A percentile compares a stretch with the other conserved stretches of the same genome.
Evolutionary conservation across 1,284 basidiomycete genomes (phyloP).

Genomic region (Pseudozyma pruni): DNA sequence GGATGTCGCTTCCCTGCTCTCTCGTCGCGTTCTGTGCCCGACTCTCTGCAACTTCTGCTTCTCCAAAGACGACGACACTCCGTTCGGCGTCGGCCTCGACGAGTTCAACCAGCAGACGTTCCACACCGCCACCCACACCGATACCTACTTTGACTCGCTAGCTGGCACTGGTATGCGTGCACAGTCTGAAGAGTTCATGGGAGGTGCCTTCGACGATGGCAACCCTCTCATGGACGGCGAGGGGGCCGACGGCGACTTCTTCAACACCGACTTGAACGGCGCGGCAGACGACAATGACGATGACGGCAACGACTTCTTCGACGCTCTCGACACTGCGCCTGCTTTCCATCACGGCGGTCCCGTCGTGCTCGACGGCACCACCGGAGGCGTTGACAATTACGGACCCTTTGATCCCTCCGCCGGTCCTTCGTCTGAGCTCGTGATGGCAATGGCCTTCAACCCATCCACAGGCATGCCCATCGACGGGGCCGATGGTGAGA

Average conservation of each 20-base stretch:
- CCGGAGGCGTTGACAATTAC: conserved; percentile 32
- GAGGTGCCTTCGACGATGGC: conserved; percentile 24
- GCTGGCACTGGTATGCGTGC: conserved; percentile 17
- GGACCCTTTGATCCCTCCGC: conserved; percentile 45
- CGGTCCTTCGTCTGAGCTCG: conserved; percentile 73
- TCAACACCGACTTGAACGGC: conserved; percentile 19
- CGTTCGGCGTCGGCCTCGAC: conserved; percentile 50
- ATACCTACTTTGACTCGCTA: conserved; percentile 24
- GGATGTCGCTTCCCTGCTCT: conserved; percentile 39
- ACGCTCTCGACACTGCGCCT: conserved; percentile 58
- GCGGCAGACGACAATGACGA: conserved; percentile 34
- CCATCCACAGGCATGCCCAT: conserved; percentile 25
- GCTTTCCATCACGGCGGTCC: conserved; percentile 37
- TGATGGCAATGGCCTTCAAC: conserved; percentile 80
- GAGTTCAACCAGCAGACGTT: conserved; percentile 45
- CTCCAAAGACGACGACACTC: conserved; percentile 56
- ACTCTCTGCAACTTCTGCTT: conserved; percentile 60
- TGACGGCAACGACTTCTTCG: conserved; percentile 67
- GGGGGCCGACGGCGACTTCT: conserved; percentile 40
- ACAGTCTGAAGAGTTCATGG: conserved; percentile 26
- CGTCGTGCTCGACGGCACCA: conserved; percentile 38
- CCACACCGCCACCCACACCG: conserved; percentile 30
- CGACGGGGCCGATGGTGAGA: conserved; percentile 44
- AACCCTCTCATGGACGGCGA: conserved; percentile 22
- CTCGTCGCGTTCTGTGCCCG: conserved; percentile 54